Evolutionary conservation across 2,329 filamentous ascomycete species (phyloP).

Genomic region (Fusarium brevicatenulatum): DNA sequence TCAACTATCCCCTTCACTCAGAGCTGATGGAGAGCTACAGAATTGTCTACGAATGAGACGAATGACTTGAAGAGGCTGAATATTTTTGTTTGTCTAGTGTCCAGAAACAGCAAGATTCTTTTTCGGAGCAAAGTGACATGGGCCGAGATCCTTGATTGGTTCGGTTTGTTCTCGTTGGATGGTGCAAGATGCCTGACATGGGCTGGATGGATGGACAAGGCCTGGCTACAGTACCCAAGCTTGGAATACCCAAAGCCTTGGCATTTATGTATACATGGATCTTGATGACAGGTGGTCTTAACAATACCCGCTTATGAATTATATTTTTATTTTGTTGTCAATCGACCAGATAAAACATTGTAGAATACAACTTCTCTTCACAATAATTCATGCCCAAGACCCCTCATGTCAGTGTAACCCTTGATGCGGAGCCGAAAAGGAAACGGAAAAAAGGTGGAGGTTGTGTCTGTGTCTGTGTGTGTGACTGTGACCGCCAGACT

Average conservation of each 20-base stretch:
- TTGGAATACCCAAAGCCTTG: neutral
- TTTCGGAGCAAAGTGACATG: neutral
- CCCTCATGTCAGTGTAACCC: neutral
- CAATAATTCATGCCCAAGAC: neutral
- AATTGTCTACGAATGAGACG: neutral
- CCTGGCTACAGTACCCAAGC: neutral
- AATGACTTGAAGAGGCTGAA: neutral
- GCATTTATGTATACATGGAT: neutral
- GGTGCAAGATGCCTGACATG: neutral
- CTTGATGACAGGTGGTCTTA: neutral
- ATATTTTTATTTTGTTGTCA: too few species aligned
- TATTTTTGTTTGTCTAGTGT: neutral
- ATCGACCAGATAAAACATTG: neutral
- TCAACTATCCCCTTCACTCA: neutral
- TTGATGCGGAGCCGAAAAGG: neutral
- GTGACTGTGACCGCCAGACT: constrained; percentile 4
- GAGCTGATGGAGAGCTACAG: neutral
- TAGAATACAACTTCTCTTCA: neutral
- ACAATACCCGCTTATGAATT: fast-evolving
- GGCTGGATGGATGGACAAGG: neutral
- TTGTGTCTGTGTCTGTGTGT: neutral
- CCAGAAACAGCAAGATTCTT: neutral
- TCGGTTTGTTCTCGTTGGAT: neutral
- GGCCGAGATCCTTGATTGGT: neutral
- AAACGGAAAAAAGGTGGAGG: neutral